Evolutionary conservation across 768 basidiomycete species (phyloP).

Genomic region (Tricholoma terreum): DNA sequence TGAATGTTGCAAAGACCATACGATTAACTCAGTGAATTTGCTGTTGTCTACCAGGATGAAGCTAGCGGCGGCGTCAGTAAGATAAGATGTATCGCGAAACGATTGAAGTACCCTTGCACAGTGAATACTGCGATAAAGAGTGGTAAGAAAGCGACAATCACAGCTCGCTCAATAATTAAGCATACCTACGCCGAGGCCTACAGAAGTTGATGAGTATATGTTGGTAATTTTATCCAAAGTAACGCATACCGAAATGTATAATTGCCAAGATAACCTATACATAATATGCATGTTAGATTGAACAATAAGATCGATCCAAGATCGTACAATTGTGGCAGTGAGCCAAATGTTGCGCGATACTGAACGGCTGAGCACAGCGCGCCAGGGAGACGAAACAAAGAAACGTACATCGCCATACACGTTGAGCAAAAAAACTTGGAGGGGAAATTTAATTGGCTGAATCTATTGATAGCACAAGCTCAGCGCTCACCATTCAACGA

Average conservation of each 20-base stretch:
- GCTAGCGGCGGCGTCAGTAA: slow-evolving; percentile 17
- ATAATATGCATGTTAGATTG: neutral
- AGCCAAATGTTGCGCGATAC: slow-evolving; percentile 43
- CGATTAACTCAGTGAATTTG: slow-evolving; percentile 35
- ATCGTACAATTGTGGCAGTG: slow-evolving; percentile 41
- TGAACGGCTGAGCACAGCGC: slow-evolving; percentile 16
- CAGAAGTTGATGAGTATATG: neutral
- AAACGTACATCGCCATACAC: slow-evolving; percentile 46
- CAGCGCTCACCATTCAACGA: slow-evolving; percentile 41
- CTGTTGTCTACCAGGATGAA: slow-evolving; percentile 31
- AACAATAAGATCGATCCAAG: neutral
- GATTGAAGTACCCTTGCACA: slow-evolving; percentile 34
- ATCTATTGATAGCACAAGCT: neutral
- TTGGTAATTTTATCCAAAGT: neutral
- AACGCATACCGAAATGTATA: slow-evolving; percentile 42
- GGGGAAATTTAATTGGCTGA: neutral
- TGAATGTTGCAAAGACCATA: slow-evolving; percentile 16
- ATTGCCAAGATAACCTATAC: slow-evolving; percentile 37
- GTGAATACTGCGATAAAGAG: slow-evolving; percentile 38
- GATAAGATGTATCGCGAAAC: neutral
- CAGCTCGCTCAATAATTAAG: neutral
- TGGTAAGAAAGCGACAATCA: slow-evolving; percentile 1
- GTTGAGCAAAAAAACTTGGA: slow-evolving; percentile 48
- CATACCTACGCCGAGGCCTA: slow-evolving; percentile 42
- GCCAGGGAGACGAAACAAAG: neutral